Evolutionary conservation across 768 basidiomycete genomes (phyloP).

Genomic region (Cubamyces sp.): DNA sequence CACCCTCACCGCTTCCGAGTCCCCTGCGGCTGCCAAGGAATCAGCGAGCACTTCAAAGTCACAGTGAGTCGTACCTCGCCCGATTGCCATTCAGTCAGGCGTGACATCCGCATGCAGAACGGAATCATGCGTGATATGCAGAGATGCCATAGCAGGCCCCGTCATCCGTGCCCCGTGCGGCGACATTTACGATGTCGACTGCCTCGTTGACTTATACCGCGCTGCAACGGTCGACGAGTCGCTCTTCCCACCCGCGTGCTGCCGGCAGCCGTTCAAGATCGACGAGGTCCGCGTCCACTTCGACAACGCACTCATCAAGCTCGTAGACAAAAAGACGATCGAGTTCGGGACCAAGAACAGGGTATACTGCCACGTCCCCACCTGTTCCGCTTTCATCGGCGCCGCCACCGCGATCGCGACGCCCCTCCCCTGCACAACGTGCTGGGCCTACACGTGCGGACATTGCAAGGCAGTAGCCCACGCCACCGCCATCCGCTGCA

Average conservation of each 20-base stretch:
- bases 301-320: constrained; percentile 6
- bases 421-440: constrained; percentile 44
- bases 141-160: constrained; percentile 17
- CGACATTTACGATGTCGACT: constrained; percentile 33
- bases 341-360: constrained; percentile 54
- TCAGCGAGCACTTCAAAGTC: neutral
- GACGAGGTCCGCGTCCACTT: constrained; percentile 26
- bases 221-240: constrained; percentile 34
- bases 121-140: constrained; percentile 27
- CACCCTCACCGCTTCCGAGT: neutral
- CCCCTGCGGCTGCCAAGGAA: neutral
- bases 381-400: constrained; percentile 59
- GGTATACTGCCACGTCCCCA: constrained; percentile 52
- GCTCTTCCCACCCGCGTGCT: constrained; percentile 38
- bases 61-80: neutral
- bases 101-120: neutral
- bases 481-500: constrained; percentile 40
- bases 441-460: constrained; percentile 46
- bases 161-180: constrained; percentile 28
- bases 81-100: neutral
- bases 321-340: constrained; percentile 45
- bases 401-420: constrained; percentile 33
- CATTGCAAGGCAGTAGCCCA: constrained; percentile 55
- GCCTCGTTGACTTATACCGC: constrained; percentile 34
- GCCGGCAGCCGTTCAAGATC: constrained; percentile 29